Evolutionary conservation across 116 monocot species (phyloP).

Genomic region (Trichopus zeylanicus): DNA sequence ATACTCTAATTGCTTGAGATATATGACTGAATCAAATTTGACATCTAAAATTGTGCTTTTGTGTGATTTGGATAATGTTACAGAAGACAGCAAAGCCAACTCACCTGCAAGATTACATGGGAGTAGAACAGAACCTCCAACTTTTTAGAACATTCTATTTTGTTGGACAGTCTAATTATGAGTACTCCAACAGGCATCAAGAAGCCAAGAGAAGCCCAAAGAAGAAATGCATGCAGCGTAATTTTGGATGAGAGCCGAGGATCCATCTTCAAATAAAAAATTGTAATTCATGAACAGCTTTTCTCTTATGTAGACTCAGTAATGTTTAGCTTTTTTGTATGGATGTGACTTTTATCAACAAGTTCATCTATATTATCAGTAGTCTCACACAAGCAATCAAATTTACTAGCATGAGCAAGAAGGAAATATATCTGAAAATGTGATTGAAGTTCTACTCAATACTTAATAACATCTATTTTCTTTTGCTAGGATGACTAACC

Average conservation of each 20-base stretch:
- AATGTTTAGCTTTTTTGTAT: too few species aligned
- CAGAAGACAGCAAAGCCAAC: background rate
- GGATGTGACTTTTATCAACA: too few species aligned
- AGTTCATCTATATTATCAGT: too few species aligned
- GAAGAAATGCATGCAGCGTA: slow-evolving; percentile 66
- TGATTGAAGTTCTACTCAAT: background rate
- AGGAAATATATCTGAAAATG: background rate
- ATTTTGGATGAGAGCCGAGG: slow-evolving; percentile 40
- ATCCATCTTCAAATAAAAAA: slow-evolving; percentile 32
- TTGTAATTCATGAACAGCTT: background rate
- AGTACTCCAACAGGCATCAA: slow-evolving; percentile 81
- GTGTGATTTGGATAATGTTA: background rate
- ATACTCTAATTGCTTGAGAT: background rate
- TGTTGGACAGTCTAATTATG: slow-evolving; percentile 46
- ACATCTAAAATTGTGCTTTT: too few species aligned
- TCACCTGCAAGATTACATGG: slow-evolving; percentile 69
- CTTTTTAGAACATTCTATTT: slow-evolving; percentile 24
- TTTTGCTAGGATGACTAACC: background rate
- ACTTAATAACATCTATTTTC: background rate
- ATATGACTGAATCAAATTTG: background rate
- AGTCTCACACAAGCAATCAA: too few species aligned
- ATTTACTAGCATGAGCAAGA: background rate
- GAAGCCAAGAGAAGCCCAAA: slow-evolving; percentile 76
- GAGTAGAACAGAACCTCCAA: slow-evolving; percentile 51
- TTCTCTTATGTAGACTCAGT: too few species aligned